Evolutionary conservation across 2,329 filamentous ascomycete species (phyloP), one percentile per base, ranked within the genome.

Genomic region (Venturia pyrina): DNA sequence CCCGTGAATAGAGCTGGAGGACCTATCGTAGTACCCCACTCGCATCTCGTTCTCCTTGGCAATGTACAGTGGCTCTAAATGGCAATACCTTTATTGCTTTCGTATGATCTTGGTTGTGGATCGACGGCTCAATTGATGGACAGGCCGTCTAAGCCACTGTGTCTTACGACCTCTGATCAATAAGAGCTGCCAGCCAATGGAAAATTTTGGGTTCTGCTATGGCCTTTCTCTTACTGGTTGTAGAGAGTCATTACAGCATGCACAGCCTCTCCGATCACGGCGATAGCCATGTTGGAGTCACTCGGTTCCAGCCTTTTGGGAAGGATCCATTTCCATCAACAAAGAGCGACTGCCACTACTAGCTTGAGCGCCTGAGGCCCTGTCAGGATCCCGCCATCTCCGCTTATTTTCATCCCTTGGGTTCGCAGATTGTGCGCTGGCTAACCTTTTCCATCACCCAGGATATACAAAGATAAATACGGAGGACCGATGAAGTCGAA

Each of bases 401-500:
- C 53, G 37, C 53, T 59, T 59, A 8, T 59, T 59, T 21, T 59
- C 4, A 24, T n/a, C n/a, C 2, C 21, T 28, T 24, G 32, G 15
- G 53, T 32, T 5, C n/a, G 32, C 8, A 19, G 28, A 59, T 59
- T 5, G 28, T 59, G 37, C 53, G 32, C 53, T 62, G 15, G 40
- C 43, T 62, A 15, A 62, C 60, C 21, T 15, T 6, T 24, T 43
- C 15, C 8, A 46, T 6, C 63, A 44, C 71, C 74, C 41, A 96
- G 91, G 93, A 97, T 98, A 74, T 97, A 93, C 91, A 98, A 98
- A 77, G 92, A 96, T 69, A 98, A 98, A 79, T 97, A 98, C 79
- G 66, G 66, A 28, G 66, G 66, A 24, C 66, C 53, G 34, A 67
- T 50, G 56, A 66, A 66, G 41, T 46, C 44, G 48, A 53, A 53